Conservation (phyloP, 306 rosid genomes). For the Benincasa hispida region DNA sequence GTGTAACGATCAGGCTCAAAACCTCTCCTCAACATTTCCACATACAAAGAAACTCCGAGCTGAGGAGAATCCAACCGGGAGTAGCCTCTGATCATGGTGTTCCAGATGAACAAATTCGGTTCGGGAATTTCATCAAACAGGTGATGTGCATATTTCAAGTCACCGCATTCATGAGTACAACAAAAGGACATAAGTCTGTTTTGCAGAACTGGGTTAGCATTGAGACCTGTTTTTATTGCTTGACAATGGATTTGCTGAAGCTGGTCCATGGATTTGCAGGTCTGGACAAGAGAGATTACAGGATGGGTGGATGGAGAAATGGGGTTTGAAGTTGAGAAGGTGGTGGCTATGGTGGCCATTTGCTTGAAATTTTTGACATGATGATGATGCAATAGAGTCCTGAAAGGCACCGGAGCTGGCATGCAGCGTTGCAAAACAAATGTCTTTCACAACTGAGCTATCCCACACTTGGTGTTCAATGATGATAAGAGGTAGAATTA, state of each 20-base stretch:
- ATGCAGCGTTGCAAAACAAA: background rate
- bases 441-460: too few relatives aligned
- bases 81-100: conserved; percentile 69
- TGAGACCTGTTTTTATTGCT: conserved; percentile 34
- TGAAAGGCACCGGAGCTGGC: background rate
- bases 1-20: conserved; percentile 55
- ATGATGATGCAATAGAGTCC: conserved; percentile 13
- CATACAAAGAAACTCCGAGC: conserved; percentile 44
- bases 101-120: conserved; percentile 55
- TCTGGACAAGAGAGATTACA: conserved; percentile 21
- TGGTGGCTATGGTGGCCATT: conserved; percentile 17
- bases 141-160: conserved; percentile 42
- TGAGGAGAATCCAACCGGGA: conserved; percentile 32
- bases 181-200: conserved; percentile 30
- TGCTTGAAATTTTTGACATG: conserved; percentile 12
- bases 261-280: conserved; percentile 49
- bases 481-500: too few relatives aligned
- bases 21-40: conserved; percentile 36
- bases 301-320: background rate
- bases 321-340: conserved; percentile 7
- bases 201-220: conserved; percentile 25
- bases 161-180: conserved; percentile 34
- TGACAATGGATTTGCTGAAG: conserved; percentile 64
- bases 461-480: too few relatives aligned
- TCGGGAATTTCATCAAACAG: conserved; percentile 54